Evolutionary conservation across 176 grass and related monocot species (phyloP).

Genomic region (Themeda triandra): DNA sequence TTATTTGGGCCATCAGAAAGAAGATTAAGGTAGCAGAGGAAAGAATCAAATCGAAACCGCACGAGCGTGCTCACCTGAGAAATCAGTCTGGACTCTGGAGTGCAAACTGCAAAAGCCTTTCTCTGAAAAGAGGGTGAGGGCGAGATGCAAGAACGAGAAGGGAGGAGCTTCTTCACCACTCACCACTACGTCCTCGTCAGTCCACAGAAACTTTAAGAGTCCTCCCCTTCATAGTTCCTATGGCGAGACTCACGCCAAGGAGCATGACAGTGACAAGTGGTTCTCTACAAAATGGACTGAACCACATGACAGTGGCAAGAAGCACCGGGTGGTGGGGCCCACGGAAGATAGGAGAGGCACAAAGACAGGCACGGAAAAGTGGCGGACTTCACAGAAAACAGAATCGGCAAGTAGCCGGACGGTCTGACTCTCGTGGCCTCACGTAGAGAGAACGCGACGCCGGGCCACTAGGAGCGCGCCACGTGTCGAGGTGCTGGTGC

Average conservation of each 20-base stretch:
- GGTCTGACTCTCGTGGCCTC: neutral
- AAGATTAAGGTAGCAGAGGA: neutral
- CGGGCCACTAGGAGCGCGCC: neutral
- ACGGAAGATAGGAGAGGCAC: neutral
- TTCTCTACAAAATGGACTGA: neutral
- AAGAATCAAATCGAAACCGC: neutral
- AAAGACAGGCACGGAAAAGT: neutral
- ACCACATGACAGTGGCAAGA: constrained; percentile 1
- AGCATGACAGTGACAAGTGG: neutral
- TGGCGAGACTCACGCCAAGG: neutral
- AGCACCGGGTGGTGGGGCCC: too few relatives aligned
- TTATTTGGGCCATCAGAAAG: neutral
- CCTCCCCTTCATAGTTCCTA: too few relatives aligned
- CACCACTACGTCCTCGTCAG: neutral
- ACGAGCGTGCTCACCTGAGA: constrained; percentile 29
- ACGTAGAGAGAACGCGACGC: constrained; percentile 3
- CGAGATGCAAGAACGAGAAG: neutral
- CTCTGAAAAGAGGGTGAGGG: neutral
- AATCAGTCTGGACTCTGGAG: neutral
- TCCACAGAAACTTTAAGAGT: neutral
- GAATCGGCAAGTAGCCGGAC: constrained; percentile 5
- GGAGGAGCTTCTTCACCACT: constrained; percentile 1
- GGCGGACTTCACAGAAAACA: neutral
- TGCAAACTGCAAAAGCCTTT: neutral
- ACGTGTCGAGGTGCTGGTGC: constrained; percentile 11